Evolutionary conservation across 331 rosid species (phyloP).

Genomic region (Malus hybrid): DNA sequence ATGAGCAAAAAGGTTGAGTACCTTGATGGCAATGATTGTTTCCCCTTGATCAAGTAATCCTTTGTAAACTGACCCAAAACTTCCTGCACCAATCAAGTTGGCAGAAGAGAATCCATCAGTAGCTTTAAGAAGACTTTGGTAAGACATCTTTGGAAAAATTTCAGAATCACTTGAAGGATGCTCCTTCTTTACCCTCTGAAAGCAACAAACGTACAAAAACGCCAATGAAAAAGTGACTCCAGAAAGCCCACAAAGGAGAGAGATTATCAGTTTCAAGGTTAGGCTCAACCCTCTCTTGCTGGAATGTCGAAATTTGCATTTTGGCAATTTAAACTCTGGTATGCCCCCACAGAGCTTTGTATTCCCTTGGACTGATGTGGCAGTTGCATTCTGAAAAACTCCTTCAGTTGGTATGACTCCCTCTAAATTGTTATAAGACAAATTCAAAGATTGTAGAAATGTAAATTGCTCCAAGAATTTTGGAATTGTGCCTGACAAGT

Average conservation of each 20-base stretch:
- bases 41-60: not conserved
- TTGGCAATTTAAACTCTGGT: too few relatives aligned
- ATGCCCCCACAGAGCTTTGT: too few relatives aligned
- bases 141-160: not conserved
- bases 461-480: not conserved
- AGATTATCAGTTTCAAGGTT: too few relatives aligned
- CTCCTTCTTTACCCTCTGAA: not conserved
- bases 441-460: not conserved
- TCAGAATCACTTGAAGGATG: not conserved
- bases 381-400: too few relatives aligned
- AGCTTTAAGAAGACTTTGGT: not conserved
- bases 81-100: not conserved
- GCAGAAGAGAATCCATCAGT: not conserved
- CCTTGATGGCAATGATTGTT: not conserved
- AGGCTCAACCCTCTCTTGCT: too few relatives aligned
- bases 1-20: not conserved
- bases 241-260: not conserved
- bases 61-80: not conserved
- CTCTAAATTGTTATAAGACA: not conserved
- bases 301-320: too few relatives aligned
- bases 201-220: not conserved
- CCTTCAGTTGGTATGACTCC: not conserved
- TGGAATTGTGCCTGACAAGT: not conserved
- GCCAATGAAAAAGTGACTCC: not conserved
- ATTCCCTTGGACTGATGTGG: too few relatives aligned